These are phyloP conservation scores for Escallonia rubra DNA, from an alignment of 129 eudicot species.

Conservation along the genomic window DNA sequence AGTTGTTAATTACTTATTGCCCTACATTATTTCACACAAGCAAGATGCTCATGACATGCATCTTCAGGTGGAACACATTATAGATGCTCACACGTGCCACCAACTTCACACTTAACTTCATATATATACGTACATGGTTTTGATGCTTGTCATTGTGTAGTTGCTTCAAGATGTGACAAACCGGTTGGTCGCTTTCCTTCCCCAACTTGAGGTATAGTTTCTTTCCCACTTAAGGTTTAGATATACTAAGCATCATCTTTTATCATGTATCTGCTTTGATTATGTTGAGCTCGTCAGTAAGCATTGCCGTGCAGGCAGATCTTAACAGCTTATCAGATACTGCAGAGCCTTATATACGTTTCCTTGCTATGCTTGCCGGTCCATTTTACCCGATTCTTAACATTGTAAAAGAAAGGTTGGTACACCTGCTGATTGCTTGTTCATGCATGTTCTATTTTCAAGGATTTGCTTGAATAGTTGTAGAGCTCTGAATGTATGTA, in stretches of 20 bases:
- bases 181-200: constrained; percentile 70
- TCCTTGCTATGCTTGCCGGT: constrained; percentile 95
- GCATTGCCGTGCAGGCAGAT: constrained; percentile 55
- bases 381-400: constrained; percentile 84
- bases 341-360: constrained; percentile 67
- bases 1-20: constrained; percentile 70
- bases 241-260: neutral
- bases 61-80: constrained; percentile 61
- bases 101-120: neutral
- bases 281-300: constrained; percentile 2
- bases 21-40: constrained; percentile 69
- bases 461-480: too few species aligned
- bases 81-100: neutral
- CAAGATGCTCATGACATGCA: constrained; percentile 70
- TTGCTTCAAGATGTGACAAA: constrained; percentile 91
- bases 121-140: neutral
- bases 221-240: constrained; percentile 1
- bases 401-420: constrained; percentile 74
- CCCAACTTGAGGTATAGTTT: constrained; percentile 76
- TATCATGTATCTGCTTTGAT: neutral
- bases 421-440: neutral
- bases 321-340: constrained; percentile 75
- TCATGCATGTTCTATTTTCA: neutral
- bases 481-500: too few species aligned
- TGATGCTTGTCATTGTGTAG: constrained; percentile 44